phyloP scores from a whole-genome alignment of 805 yeast species.

The Zygotorulaspora florentina region DNA sequence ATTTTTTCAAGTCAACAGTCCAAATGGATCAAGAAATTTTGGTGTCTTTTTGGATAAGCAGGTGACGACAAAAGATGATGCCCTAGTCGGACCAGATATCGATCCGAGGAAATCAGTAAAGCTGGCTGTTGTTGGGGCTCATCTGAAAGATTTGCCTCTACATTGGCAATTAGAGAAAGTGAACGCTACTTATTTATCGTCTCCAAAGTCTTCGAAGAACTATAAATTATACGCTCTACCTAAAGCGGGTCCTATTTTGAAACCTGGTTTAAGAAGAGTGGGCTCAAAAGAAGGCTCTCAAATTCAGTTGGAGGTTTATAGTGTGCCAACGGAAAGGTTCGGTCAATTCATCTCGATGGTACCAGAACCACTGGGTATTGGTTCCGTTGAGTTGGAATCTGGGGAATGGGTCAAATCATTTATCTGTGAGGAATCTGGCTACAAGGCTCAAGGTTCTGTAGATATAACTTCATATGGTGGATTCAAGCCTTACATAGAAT shows the following conservation, averaged over 20 bases:
- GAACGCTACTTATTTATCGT: slow-evolving; percentile 62
- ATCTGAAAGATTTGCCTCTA: slow-evolving; percentile 78
- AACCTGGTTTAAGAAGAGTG: slow-evolving; percentile 85
- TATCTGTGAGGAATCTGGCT: slow-evolving; percentile 90
- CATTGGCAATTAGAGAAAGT: slow-evolving; percentile 92
- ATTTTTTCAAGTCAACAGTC: slow-evolving; percentile 49
- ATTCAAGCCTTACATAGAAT: slow-evolving; percentile 60
- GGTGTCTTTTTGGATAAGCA: slow-evolving; percentile 40
- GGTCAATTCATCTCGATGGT: slow-evolving; percentile 85
- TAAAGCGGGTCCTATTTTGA: slow-evolving; percentile 70
- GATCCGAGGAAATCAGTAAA: slow-evolving; percentile 45
- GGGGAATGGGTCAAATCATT: slow-evolving; percentile 90
- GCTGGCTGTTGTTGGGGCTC: slow-evolving; percentile 96
- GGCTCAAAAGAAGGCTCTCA: slow-evolving; percentile 45
- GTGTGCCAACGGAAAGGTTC: slow-evolving; percentile 70
- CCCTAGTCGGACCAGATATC: slow-evolving; percentile 20
- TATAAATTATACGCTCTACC: slow-evolving; percentile 84
- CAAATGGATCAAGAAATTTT: slow-evolving; percentile 46
- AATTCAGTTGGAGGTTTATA: slow-evolving; percentile 77
- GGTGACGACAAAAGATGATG: slow-evolving; percentile 13
- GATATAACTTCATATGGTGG: slow-evolving; percentile 90
- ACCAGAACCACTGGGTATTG: slow-evolving; percentile 94
- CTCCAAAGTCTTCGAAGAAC: slow-evolving; percentile 64
- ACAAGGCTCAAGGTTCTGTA: slow-evolving; percentile 60
- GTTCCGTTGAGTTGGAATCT: slow-evolving; percentile 74